phyloP scores from a whole-genome alignment of 1,284 basidiomycete species.

The Ceraceosorus guamensis region DNA sequence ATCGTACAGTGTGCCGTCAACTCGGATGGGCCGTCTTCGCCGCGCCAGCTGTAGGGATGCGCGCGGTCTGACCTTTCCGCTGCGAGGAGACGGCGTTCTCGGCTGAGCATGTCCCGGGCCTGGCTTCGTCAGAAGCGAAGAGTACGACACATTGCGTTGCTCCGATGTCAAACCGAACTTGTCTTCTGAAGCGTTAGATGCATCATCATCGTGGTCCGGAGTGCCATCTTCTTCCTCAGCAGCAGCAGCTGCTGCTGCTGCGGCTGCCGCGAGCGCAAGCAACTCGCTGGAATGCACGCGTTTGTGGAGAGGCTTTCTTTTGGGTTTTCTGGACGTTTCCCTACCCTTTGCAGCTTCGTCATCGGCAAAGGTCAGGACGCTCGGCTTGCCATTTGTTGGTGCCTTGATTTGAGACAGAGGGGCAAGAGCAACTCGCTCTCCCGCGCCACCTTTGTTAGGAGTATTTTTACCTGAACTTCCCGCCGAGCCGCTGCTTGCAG shows the following conservation, averaged over 20 bases:
- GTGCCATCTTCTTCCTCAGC: slow-evolving; percentile 14
- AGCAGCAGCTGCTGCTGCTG: slow-evolving; percentile 18
- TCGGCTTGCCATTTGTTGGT: slow-evolving; percentile 13
- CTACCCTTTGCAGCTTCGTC: no score
- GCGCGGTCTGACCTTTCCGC: slow-evolving; percentile 6
- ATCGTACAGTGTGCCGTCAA: slow-evolving; percentile 46
- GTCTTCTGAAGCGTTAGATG: slow-evolving; percentile 15
- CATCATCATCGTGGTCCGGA: slow-evolving; percentile 11
- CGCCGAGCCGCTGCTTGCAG: slow-evolving; percentile 10
- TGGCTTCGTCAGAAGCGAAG: slow-evolving; percentile 6
- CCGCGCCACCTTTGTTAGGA: background rate
- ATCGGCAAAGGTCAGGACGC: slow-evolving; percentile 1
- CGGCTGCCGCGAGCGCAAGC: slow-evolving; percentile 26
- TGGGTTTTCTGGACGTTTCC: slow-evolving; percentile 11
- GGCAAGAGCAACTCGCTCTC: slow-evolving; percentile 7
- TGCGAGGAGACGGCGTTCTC: slow-evolving; percentile 7
- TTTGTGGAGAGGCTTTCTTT: slow-evolving; percentile 4
- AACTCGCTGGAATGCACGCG: slow-evolving; percentile 15
- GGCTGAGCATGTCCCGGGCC: background rate
- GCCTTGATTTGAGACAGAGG: slow-evolving; percentile 29
- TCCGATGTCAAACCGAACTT: slow-evolving; percentile 9
- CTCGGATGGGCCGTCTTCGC: slow-evolving; percentile 25
- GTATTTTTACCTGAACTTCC: slow-evolving; percentile 3
- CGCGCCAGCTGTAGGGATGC: slow-evolving; percentile 26
- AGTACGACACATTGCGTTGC: background rate